phyloP scores from a whole-genome alignment of 1,139 yeast genomes.

The Sporopachydermia cereana region DNA sequence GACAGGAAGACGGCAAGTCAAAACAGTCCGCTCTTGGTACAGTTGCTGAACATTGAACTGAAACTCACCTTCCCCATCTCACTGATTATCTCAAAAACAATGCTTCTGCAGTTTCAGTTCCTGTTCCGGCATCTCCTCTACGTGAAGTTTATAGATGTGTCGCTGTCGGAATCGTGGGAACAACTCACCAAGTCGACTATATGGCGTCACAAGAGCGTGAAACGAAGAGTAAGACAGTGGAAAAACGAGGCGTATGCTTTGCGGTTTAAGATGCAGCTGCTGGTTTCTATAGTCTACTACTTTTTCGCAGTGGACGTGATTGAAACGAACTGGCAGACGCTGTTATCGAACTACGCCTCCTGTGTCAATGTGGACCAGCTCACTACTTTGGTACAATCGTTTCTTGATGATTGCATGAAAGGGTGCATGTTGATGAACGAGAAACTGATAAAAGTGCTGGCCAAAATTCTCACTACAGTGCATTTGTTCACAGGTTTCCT shows the following conservation, averaged over 20 bases:
- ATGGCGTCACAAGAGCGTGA: slow-evolving; percentile 46
- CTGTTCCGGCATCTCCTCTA: slow-evolving; percentile 62
- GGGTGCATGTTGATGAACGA: slow-evolving; percentile 60
- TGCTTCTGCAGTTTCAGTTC: slow-evolving; percentile 68
- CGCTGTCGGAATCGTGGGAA: slow-evolving; percentile 59
- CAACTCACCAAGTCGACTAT: slow-evolving; percentile 55
- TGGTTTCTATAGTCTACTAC: slow-evolving; percentile 42
- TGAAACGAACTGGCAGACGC: slow-evolving; percentile 39
- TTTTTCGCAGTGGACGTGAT: slow-evolving; percentile 53
- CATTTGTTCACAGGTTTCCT: slow-evolving; percentile 46
- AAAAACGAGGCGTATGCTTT: slow-evolving; percentile 44
- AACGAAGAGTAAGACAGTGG: slow-evolving; percentile 39
- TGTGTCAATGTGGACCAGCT: slow-evolving; percentile 33
- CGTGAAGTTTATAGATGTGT: slow-evolving; percentile 48
- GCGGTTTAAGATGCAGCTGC: slow-evolving; percentile 51
- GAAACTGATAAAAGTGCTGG: slow-evolving; percentile 38
- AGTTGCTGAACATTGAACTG: slow-evolving; percentile 46
- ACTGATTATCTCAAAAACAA: slow-evolving; percentile 56
- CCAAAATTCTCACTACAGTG: slow-evolving; percentile 34
- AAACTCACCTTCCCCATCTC: slow-evolving; percentile 81
- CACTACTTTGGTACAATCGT: slow-evolving; percentile 40
- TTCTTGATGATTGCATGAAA: slow-evolving; percentile 51
- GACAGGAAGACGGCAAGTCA: slow-evolving; percentile 12
- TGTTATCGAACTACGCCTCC: slow-evolving; percentile 23
- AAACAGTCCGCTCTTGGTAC: slow-evolving; percentile 6